Evolutionary conservation across 257 asterid species (phyloP), one percentile per base, ranked within the genome.

Genomic region (Fraxinus cuspidata): DNA sequence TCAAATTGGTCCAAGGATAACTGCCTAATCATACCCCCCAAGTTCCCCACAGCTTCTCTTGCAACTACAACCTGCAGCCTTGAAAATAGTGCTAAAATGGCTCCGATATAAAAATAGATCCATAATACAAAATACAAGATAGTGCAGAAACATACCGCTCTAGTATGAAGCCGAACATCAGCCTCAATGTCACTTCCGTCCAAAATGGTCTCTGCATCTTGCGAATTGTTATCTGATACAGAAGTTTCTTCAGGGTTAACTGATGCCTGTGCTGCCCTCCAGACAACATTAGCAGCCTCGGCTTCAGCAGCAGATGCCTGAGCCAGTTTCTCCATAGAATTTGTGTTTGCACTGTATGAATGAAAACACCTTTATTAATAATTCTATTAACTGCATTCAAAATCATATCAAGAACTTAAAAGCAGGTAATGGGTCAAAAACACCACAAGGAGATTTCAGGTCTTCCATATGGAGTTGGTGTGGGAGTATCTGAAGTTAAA

Each of bases 271-370:
- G 88, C 98, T 69, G 93, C 88, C 77, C 90, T 96, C 99, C 99
- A 96, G 81, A 93, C 97, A 69, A 97, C 96, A 87, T 81, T 93
- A 74, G 97, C 98, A 75, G 73, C 98, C 91, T 93, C 94, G 66
- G 99, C 99, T 90, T 96, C 99, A 49, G 99, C 99, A 73, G 99
- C 97, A 64, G 98, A 96, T 70, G 98, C 99, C 84, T 96, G 94
- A 12, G 92, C 94, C 74, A 96, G 85, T 86, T 87, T 93, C 72
- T 92, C 98, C 97, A 93, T 84, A 25, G 99, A 96, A 81, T 87
- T 85, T 74, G 82, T 85, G 85, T 93, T 91, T 89, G 88, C 86
- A 64, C 99, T 96, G 83, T 58, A 86, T 37, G 35, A 71, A 32
- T 35, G 74, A 23, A 78, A 70, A 80, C 31, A 74, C 53, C 51